phyloP scores from a whole-genome alignment of 495 filamentous ascomycete genomes.

The Talaromyces liani region DNA sequence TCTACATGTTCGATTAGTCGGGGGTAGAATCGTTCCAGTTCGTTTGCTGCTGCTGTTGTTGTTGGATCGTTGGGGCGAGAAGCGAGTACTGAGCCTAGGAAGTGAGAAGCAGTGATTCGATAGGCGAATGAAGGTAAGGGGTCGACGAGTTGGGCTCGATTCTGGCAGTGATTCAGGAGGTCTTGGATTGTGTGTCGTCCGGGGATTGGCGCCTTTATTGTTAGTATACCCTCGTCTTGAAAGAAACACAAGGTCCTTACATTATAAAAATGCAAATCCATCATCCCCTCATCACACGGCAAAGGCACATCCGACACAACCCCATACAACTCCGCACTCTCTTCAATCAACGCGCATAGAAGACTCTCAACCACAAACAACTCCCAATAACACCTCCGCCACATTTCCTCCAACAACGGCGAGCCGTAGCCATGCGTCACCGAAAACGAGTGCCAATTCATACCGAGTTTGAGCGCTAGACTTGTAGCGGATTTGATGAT shows the following conservation, averaged over 20 bases:
- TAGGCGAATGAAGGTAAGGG: conserved; percentile 21
- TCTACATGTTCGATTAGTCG: not conserved
- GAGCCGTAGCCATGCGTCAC: conserved; percentile 25
- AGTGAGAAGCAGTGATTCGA: conserved; percentile 46
- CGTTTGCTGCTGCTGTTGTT: not conserved
- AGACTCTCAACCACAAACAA: conserved; percentile 60
- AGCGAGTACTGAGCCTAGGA: conserved; percentile 59
- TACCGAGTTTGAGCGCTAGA: conserved; percentile 58
- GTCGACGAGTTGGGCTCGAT: conserved; percentile 2
- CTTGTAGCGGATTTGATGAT: conserved; percentile 55
- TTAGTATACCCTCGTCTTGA: conserved; percentile 40
- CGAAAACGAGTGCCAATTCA: conserved; percentile 49
- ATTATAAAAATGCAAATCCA: conserved; percentile 5
- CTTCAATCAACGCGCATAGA: conserved; percentile 24
- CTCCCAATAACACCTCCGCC: conserved; percentile 80
- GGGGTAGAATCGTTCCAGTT: not conserved
- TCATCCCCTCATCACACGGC: conserved; percentile 16
- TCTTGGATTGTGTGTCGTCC: not conserved
- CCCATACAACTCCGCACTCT: conserved; percentile 24
- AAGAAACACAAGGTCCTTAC: not conserved
- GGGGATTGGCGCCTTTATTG: not conserved
- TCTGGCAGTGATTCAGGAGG: not conserved
- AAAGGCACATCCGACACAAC: conserved; percentile 22
- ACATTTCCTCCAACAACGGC: conserved; percentile 59
- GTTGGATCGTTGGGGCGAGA: not conserved